These are phyloP conservation scores for Candida argentea DNA, from an alignment of 805 yeast genomes.

Conservation along the genomic window DNA sequence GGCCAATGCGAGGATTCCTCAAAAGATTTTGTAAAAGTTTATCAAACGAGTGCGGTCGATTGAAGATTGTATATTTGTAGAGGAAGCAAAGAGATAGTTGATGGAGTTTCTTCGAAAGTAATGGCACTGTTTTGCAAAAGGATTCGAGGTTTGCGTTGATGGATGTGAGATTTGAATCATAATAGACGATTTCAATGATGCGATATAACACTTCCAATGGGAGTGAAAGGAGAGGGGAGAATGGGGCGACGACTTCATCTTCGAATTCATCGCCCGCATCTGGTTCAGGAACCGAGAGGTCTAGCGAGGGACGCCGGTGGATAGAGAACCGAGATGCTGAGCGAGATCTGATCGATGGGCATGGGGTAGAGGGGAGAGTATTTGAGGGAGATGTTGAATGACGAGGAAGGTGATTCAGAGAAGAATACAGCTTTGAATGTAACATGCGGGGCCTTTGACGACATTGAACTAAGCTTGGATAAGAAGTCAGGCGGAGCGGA, in stretches of 20 bases:
- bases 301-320: background rate
- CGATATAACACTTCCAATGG: conserved; percentile 49
- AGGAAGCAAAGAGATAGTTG: conserved; percentile 47
- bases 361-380: background rate
- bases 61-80: conserved; percentile 61
- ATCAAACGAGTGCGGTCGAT: conserved; percentile 73
- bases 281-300: background rate
- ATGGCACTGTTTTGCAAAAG: conserved; percentile 41
- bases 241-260: conserved; percentile 2
- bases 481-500: background rate
- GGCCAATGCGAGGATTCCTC: conserved; percentile 37
- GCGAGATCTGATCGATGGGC: too few species aligned
- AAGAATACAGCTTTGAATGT: too few species aligned
- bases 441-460: too few species aligned
- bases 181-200: conserved; percentile 47
- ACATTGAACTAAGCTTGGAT: too few species aligned
- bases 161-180: conserved; percentile 41
- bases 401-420: background rate
- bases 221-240: conserved; percentile 17
- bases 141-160: conserved; percentile 41
- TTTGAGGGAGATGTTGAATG: background rate
- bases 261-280: background rate
- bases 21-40: conserved; percentile 50
- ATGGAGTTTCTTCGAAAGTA: conserved; percentile 50
- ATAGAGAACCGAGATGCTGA: conserved; percentile 1